Evolutionary conservation across 31 red algal species (phyloP).

Genomic region (Endocladia muricata): DNA sequence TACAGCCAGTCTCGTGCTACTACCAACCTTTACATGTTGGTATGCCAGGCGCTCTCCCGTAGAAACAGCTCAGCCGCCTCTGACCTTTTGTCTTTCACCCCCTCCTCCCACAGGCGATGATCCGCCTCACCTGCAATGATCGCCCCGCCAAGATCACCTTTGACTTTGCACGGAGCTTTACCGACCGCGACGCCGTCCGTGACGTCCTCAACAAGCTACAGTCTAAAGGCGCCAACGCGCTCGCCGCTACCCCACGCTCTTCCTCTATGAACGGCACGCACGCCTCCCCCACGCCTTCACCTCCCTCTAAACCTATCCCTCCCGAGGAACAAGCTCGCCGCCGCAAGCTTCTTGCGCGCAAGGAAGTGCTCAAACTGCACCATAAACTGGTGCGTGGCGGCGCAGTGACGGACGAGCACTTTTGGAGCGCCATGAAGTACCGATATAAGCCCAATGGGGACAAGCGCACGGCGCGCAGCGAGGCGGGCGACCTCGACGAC

Average conservation of each 20-base stretch:
- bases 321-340: slow-evolving; percentile 18
- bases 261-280: background rate
- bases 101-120: no score
- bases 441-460: slow-evolving; percentile 52
- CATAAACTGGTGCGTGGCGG: slow-evolving; percentile 9
- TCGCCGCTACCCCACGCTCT: background rate
- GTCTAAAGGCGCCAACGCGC: background rate
- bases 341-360: slow-evolving; percentile 15
- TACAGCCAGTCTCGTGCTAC: no score
- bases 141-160: slow-evolving; percentile 37
- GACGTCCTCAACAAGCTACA: slow-evolving; percentile 49
- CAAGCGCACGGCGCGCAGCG: background rate
- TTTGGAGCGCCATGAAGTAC: slow-evolving; percentile 55
- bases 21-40: no score
- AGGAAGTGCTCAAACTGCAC: slow-evolving; percentile 50
- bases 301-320: background rate
- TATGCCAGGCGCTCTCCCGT: no score
- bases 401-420: slow-evolving; percentile 36
- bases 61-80: background rate
- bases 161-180: slow-evolving; percentile 44
- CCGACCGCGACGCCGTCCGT: slow-evolving; percentile 54
- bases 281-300: background rate
- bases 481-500: slow-evolving; percentile 6
- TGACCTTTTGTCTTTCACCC: background rate
- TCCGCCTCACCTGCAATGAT: slow-evolving; percentile 44